Evolutionary conservation across 257 asterid genomes (phyloP), one percentile per base, ranked within the genome.

Genomic region (Ophiorrhiza pumila): DNA sequence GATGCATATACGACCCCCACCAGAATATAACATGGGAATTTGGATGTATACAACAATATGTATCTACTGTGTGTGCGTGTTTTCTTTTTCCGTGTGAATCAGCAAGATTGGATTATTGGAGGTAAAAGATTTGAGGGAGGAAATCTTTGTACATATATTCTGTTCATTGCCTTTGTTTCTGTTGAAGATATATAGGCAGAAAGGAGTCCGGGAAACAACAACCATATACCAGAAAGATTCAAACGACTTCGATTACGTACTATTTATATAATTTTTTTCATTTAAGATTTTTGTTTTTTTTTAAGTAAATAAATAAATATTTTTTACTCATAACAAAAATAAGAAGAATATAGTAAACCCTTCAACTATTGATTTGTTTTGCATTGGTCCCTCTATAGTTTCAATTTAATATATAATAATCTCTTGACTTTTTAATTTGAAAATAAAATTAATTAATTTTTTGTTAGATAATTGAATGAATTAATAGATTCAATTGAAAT

Each of bases 161-260:
- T 35, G 35, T 42, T 65, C 17, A 35, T 18, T 27, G 20, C 61
- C n/a, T 22, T 22, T 53, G 60, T 53, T n/a, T n/a, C n/a, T 22
- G 60, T 23, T n/a, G 68, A 31, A 63, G 27, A 55, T n/a, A n/a
- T n/a, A n/a, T n/a, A 25, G 71, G 23, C 75, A 49, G 77, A 39
- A 66, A 71, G 53, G 41, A 74, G 68, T 65, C 68, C 50, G 68
- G 78, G 78, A 29, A 29, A 13, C 29, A 58, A 67, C 67, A 53
- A 32, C 52, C 73, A 45, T 76, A 73, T 59, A 75, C 80, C 85
- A 11, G 85, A 78, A 70, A 39, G 72, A 74, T 85, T 77, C 32
- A 78, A 70, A 67, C 50, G 11, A n/a, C 61, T 53, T 49, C 39
- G 78, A 71, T 66, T 43, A 32, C 59, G 75, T 52, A 73, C 35